Evolutionary conservation across 1,284 basidiomycete species (phyloP), one percentile per base, ranked within the genome.

Genomic region (Microbotryum violaceum): DNA sequence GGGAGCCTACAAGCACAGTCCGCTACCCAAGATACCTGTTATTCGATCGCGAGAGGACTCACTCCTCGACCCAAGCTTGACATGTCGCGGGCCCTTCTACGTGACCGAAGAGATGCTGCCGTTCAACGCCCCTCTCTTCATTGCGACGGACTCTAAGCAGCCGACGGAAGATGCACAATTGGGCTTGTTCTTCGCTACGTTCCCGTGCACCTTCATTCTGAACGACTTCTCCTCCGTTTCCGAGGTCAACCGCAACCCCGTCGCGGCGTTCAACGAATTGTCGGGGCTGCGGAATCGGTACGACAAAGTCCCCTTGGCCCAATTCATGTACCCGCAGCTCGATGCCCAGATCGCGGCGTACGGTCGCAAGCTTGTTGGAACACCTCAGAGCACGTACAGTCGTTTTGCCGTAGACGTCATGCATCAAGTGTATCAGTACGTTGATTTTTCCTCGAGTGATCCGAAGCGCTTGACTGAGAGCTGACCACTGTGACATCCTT

Each of bases 371-470:
- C 79, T 86, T 42, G 80, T 84, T 1, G 85, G 84, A 2, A 89
- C 86, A 14, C 79, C 82, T n/a, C 61, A 80, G 56, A 87, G 86
- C 71, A 88, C 87, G 33, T 89, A 87, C 70, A 86, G 85, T 73
- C 76, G 78, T 57, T 89, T 84, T 67, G 80, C 85, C 18, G 75
- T 79, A 60, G 84, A 86, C 63, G 81, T 86, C 20, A 70, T 88
- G 62, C 86, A 86, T 83, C 77, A 80, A 63, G 78, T 73, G 56
- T 81, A 82, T 71, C 84, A 84, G 67, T 68, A 42, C 31, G 66
- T 63, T 6, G 6, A 1, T 8, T 33, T 23, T 8, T 2, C 33
- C 1, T 16, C 4, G 2, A 44, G 33, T 49, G 23, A 33, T 29
- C 37, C 2, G 7, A 21, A 31, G 23, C 4, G 14, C 0, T 25